phyloP scores from a whole-genome alignment of 768 basidiomycete species.

The Royoungia palumana region DNA sequence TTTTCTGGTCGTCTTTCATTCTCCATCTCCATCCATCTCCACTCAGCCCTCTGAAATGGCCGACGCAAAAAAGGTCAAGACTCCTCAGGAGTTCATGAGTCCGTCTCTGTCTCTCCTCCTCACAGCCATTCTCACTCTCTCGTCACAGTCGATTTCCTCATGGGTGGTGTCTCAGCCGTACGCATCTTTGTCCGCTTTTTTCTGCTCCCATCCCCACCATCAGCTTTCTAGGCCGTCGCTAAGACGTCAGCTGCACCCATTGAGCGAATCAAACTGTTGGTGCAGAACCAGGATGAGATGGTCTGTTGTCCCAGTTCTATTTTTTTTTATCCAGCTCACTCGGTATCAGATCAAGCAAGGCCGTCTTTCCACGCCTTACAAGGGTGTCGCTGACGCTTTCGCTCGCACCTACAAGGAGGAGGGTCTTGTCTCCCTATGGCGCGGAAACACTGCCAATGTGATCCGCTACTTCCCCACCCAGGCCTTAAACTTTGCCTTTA shows the following conservation, averaged over 20 bases:
- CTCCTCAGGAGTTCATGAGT: constrained; percentile 90
- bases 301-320: constrained; percentile 38
- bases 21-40: constrained; percentile 43
- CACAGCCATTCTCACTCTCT: constrained; percentile 13
- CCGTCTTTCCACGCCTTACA: constrained; percentile 94
- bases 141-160: constrained; percentile 80
- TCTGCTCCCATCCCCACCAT: constrained; percentile 15
- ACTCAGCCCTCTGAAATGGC: constrained; percentile 72
- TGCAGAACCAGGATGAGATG: constrained; percentile 99
- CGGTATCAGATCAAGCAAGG: constrained; percentile 91
- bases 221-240: constrained; percentile 74
- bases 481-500: constrained; percentile 99
- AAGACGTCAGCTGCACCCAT: constrained; percentile 99
- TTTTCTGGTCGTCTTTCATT: constrained; percentile 46
- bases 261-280: constrained; percentile 98
- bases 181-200: constrained; percentile 27
- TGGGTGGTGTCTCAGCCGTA: constrained; percentile 94
- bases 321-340: constrained; percentile 4
- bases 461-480: constrained; percentile 99
- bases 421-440: constrained; percentile 93
- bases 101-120: neutral
- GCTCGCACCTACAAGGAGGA: constrained; percentile 89
- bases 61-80: constrained; percentile 80
- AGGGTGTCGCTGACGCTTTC: constrained; percentile 93
- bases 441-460: constrained; percentile 99